phyloP scores from a whole-genome alignment of 2,329 filamentous ascomycete genomes.

The Diaporthe sp. region DNA sequence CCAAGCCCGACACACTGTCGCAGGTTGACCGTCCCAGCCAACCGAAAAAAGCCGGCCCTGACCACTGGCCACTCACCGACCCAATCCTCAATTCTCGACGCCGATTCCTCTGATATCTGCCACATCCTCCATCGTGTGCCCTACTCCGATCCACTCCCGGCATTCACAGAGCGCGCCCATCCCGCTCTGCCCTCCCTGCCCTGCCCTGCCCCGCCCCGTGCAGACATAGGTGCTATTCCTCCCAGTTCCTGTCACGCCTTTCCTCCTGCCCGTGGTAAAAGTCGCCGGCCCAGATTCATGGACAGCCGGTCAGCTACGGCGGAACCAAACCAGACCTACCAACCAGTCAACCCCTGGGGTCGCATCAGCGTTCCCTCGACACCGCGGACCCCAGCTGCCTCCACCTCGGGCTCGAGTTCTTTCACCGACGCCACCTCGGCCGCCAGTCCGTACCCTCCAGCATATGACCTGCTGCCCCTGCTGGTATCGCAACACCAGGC shows the following conservation, averaged over 20 bases:
- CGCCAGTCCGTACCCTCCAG: slow-evolving; percentile 49
- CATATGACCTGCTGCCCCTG: slow-evolving; percentile 69
- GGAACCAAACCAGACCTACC: slow-evolving; percentile 64
- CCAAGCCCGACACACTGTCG: slow-evolving; percentile 14
- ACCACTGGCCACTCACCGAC: slow-evolving; percentile 5
- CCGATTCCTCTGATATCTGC: slow-evolving; percentile 18
- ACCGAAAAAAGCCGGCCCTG: neutral
- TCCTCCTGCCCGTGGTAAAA: slow-evolving; percentile 27
- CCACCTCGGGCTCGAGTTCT: slow-evolving; percentile 51
- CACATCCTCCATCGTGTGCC: slow-evolving; percentile 27
- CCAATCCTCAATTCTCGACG: slow-evolving; percentile 25
- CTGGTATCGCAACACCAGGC: slow-evolving; percentile 73
- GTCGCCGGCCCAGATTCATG: slow-evolving; percentile 57
- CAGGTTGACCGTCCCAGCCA: slow-evolving; percentile 21
- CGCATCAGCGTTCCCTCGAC: slow-evolving; percentile 51
- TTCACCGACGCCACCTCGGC: slow-evolving; percentile 49
- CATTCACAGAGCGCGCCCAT: slow-evolving; percentile 10
- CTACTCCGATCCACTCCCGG: slow-evolving; percentile 20
- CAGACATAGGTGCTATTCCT: slow-evolving; percentile 6
- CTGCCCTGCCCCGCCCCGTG: slow-evolving; percentile 8
- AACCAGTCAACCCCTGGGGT: slow-evolving; percentile 57
- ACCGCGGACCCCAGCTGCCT: slow-evolving; percentile 49
- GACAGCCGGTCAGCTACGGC: slow-evolving; percentile 64
- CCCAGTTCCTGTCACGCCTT: slow-evolving; percentile 32
- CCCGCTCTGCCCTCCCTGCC: neutral